These are phyloP conservation scores for Fraxinus platypoda DNA, from an alignment of 305 asterid species.

Conservation along the genomic window DNA sequence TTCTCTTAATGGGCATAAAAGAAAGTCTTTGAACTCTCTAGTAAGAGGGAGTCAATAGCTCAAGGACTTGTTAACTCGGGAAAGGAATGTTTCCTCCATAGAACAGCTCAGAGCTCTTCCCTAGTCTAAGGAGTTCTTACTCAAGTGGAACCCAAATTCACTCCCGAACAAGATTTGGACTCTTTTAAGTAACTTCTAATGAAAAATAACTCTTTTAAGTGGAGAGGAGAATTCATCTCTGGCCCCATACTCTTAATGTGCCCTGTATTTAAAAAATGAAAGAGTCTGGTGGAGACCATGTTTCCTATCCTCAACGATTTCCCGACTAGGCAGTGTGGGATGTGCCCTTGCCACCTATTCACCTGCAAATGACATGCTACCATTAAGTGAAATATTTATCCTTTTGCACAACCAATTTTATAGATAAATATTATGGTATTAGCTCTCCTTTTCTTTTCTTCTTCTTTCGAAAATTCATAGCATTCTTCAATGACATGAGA, in stretches of 20 bases:
- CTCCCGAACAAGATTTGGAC: neutral
- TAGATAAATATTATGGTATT: too few relatives aligned
- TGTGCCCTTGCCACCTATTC: neutral
- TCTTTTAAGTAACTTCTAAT: neutral
- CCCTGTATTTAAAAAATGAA: too few relatives aligned
- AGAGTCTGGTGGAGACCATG: neutral
- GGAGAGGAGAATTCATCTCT: neutral
- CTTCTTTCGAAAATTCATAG: neutral
- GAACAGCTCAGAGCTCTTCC: neutral
- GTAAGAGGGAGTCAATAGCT: neutral
- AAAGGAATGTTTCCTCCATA: neutral
- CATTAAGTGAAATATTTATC: too few relatives aligned
- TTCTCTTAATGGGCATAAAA: neutral
- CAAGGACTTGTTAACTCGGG: neutral
- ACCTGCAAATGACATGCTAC: too few relatives aligned
- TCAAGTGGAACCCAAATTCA: neutral
- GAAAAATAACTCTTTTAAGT: neutral
- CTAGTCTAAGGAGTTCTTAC: neutral
- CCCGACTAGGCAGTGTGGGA: neutral
- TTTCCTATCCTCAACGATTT: neutral
- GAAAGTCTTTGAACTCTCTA: neutral
- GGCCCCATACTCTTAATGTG: neutral
- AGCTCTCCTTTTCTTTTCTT: neutral
- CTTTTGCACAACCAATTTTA: too few relatives aligned
- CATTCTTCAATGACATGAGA: neutral